Evolutionary conservation across 2,329 filamentous ascomycete species (phyloP).

Genomic region (Ophiostoma himal-ulmi): DNA sequence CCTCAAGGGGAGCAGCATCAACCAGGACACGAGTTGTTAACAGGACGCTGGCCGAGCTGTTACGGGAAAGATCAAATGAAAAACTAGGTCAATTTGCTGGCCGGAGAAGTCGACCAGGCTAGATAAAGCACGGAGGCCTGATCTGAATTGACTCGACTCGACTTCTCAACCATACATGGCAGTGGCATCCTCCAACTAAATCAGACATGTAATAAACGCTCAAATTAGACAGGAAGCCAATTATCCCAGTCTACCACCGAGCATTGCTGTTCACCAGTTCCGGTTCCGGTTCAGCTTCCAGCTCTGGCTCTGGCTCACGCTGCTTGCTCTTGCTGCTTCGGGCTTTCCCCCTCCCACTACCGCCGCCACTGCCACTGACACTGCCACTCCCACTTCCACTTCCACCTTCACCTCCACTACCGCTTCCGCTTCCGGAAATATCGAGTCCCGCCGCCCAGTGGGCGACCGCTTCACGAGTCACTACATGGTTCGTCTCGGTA

Average conservation of each 20-base stretch:
- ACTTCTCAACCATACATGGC: background rate
- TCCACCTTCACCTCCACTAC: background rate
- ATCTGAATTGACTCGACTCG: background rate
- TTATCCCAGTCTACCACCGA: background rate
- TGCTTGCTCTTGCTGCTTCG: background rate
- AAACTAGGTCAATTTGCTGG: background rate
- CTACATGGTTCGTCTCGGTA: background rate
- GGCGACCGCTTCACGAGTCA: constrained; percentile 17
- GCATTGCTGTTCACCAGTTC: background rate
- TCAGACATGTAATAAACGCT: no score
- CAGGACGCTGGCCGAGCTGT: no score
- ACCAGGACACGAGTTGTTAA: no score
- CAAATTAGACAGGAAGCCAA: background rate
- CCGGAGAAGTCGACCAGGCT: background rate
- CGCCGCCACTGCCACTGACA: background rate
- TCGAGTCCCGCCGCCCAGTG: constrained; percentile 9
- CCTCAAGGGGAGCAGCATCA: no score
- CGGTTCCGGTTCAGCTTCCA: background rate
- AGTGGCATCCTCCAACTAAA: background rate
- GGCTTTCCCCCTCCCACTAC: background rate
- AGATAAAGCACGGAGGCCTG: background rate
- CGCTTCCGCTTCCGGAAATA: background rate
- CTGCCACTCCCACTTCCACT: background rate
- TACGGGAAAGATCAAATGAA: background rate
- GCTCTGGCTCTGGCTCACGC: background rate